Percentiles rank a stretch among this genome's conserved stretches.
Conservation (phyloP, 78 protist species). For the Guillardia theta region DNA sequence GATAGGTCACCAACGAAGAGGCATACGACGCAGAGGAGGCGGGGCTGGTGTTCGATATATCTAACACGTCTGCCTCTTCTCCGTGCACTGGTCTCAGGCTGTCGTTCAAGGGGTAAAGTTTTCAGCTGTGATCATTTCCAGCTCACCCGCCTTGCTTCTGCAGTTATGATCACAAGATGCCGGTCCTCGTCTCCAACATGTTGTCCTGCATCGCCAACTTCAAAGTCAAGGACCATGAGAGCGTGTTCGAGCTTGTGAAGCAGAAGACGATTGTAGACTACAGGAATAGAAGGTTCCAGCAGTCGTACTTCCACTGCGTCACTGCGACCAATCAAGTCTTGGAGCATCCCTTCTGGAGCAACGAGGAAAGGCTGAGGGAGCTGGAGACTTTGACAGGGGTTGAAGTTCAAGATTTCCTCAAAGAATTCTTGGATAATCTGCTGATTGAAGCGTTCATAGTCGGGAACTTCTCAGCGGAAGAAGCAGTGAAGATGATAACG, state of each 20-base stretch:
- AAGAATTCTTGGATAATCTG: neutral
- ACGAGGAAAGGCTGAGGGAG: neutral
- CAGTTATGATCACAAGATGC: slow-evolving; percentile 3
- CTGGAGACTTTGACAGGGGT: neutral
- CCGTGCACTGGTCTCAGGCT: slow-evolving; percentile 25
- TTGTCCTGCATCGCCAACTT: neutral
- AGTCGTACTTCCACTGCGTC: neutral
- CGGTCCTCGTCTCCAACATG: neutral
- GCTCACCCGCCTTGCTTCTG: no score
- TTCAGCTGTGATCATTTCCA: no score
- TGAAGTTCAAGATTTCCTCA: neutral
- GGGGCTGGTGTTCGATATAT: slow-evolving; percentile 8
- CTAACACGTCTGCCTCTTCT: neutral
- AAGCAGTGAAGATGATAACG: neutral
- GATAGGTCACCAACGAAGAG: slow-evolving; percentile 27
- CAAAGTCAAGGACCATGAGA: neutral
- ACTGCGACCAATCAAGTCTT: neutral
- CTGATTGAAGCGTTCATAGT: neutral
- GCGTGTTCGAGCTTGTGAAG: slow-evolving; percentile 1
- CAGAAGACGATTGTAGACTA: slow-evolving; percentile 3
- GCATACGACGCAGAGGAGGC: slow-evolving; percentile 43
- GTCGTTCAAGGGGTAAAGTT: neutral
- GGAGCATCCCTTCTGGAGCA: neutral
- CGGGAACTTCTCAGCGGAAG: neutral
- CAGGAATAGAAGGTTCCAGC: slow-evolving; percentile 13